Percentiles rank a stretch among this genome's conserved stretches.
Evolutionary conservation across 148 eudicot species (phyloP).

Genomic region (Heliosperma pusillum): DNA sequence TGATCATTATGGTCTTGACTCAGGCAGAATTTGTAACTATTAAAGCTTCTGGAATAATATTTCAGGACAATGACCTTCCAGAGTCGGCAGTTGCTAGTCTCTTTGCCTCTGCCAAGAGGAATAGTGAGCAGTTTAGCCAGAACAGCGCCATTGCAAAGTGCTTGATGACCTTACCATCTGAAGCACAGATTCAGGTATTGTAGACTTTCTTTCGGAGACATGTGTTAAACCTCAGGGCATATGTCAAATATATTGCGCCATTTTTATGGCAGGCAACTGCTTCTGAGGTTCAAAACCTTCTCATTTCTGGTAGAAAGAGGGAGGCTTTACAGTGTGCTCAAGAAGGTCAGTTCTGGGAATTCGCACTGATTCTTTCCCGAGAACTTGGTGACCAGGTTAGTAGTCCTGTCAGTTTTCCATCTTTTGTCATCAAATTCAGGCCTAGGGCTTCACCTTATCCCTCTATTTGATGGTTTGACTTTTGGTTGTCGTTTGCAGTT

Average conservation of each 20-base stretch:
- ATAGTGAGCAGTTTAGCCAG: slow-evolving; percentile 23
- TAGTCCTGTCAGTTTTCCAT: slow-evolving; percentile 8
- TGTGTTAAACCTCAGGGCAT: slow-evolving; percentile 1
- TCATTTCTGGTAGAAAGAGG: slow-evolving; percentile 42
- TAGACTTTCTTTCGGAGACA: background rate
- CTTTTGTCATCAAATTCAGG: background rate
- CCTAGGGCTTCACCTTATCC: background rate
- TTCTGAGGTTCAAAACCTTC: slow-evolving; percentile 42
- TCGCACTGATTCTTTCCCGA: slow-evolving; percentile 41
- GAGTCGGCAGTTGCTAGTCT: slow-evolving; percentile 47
- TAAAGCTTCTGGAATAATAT: background rate
- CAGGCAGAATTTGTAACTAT: background rate
- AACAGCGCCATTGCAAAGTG: slow-evolving; percentile 25
- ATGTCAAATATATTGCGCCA: slow-evolving; percentile 14
- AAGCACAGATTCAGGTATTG: slow-evolving; percentile 40
- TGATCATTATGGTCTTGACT: too few species aligned
- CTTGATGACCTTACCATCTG: slow-evolving; percentile 38
- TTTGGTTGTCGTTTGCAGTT: slow-evolving; percentile 31
- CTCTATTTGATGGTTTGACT: slow-evolving; percentile 7
- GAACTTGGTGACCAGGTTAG: slow-evolving; percentile 52
- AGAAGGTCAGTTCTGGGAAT: slow-evolving; percentile 49
- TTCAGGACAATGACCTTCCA: slow-evolving; percentile 44
- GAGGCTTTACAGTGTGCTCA: slow-evolving; percentile 50
- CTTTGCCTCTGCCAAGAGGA: slow-evolving; percentile 40
- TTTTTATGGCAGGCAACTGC: slow-evolving; percentile 35